Conservation (phyloP, 2,329 filamentous ascomycete species). For the Aspergillus neotritici region DNA sequence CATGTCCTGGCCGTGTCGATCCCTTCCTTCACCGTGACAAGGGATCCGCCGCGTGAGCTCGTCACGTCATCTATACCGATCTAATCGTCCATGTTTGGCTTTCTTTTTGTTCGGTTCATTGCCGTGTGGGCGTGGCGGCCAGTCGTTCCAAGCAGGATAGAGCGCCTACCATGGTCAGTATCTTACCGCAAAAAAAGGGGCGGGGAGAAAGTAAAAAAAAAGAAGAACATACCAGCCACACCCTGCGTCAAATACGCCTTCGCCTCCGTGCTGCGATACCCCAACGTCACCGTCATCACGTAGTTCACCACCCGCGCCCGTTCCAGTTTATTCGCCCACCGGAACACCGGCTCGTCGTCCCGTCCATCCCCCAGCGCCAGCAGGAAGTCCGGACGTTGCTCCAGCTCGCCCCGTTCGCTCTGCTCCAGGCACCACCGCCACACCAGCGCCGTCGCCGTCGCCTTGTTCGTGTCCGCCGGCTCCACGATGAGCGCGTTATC, state of each 20-base stretch:
- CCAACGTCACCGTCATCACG: slow-evolving; percentile 80
- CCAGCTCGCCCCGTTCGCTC: slow-evolving; percentile 36
- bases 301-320: slow-evolving; percentile 56
- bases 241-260: slow-evolving; percentile 81
- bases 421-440: slow-evolving; percentile 60
- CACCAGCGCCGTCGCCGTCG: slow-evolving; percentile 70
- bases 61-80: neutral
- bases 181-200: neutral
- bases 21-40: too few relatives aligned
- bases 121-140: slow-evolving; percentile 28
- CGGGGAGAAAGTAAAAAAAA: neutral
- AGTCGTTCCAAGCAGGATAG: slow-evolving; percentile 51
- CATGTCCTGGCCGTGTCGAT: too few relatives aligned
- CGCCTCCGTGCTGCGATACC: slow-evolving; percentile 82
- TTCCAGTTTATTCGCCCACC: slow-evolving; percentile 78
- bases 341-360: slow-evolving; percentile 89
- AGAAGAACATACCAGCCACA: slow-evolving; percentile 65
- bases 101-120: neutral
- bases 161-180: slow-evolving; percentile 36
- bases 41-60: neutral
- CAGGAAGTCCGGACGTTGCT: slow-evolving; percentile 66
- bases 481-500: slow-evolving; percentile 80
- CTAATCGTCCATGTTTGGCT: too few relatives aligned
- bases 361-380: slow-evolving; percentile 86
- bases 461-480: slow-evolving; percentile 80